phyloP scores from a whole-genome alignment of 192 early-diverging fungal species.

The Linnemannia hyalina region DNA sequence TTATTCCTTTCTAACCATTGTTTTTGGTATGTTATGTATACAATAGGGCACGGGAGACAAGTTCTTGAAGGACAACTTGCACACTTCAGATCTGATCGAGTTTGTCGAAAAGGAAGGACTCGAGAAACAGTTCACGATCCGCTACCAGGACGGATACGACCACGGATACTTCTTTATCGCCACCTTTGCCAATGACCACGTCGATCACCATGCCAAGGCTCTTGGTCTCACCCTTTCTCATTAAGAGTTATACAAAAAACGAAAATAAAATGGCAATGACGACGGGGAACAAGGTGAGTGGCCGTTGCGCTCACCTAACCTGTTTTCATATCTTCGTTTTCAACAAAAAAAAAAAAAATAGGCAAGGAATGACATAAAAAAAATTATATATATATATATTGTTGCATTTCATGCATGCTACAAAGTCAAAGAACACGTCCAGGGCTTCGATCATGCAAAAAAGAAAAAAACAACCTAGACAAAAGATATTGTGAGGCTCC shows the following conservation, averaged over 20 bases:
- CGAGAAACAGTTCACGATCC: slow-evolving; percentile 66
- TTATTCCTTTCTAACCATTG: slow-evolving; percentile 37
- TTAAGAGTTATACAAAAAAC: not conserved
- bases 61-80: slow-evolving; percentile 78
- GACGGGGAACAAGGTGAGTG: not conserved
- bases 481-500: not conserved
- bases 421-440: not conserved
- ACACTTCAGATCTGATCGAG: slow-evolving; percentile 68
- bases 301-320: too few relatives aligned
- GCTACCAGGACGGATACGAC: slow-evolving; percentile 86
- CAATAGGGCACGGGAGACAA: slow-evolving; percentile 80
- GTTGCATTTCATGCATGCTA: not conserved
- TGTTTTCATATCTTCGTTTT: not conserved
- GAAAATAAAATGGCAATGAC: not conserved
- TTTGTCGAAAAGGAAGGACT: slow-evolving; percentile 58
- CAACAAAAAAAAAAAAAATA: not conserved
- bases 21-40: slow-evolving; percentile 1
- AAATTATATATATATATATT: too few relatives aligned
- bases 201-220: slow-evolving; percentile 78
- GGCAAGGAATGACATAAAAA: not conserved
- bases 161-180: slow-evolving; percentile 91
- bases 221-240: slow-evolving; percentile 35
- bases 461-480: not conserved
- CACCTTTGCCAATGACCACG: slow-evolving; percentile 83
- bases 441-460: not conserved